Evolutionary conservation across 78 protist genomes (phyloP).

Genomic region (Bigelowiella natans): DNA sequence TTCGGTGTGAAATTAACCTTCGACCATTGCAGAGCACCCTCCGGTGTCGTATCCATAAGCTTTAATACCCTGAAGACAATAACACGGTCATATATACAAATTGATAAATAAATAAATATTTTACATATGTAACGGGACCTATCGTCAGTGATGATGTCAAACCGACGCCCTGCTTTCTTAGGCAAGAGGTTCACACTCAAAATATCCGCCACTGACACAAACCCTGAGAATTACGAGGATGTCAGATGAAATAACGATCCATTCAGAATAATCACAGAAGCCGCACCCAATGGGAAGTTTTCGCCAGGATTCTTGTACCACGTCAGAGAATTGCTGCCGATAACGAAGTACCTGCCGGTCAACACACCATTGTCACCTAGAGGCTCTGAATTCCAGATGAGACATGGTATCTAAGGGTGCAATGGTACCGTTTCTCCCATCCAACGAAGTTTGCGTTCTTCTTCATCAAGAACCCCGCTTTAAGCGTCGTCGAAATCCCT

Average conservation of each 20-base stretch:
- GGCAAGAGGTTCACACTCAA: neutral
- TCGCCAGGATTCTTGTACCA: neutral
- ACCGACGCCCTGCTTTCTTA: neutral
- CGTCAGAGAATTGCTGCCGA: neutral
- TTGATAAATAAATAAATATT: neutral
- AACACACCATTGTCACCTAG: too few relatives aligned
- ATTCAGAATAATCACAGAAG: neutral
- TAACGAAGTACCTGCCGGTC: neutral
- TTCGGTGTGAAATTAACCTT: too few relatives aligned
- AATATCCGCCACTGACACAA: neutral
- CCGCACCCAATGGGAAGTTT: neutral
- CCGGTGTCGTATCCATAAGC: neutral
- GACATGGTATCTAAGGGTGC: too few relatives aligned
- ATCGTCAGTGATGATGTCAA: neutral
- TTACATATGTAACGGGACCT: too few relatives aligned
- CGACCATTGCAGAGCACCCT: neutral
- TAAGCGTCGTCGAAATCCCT: neutral
- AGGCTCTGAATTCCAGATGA: too few relatives aligned
- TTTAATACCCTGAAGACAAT: neutral
- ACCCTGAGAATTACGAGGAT: neutral
- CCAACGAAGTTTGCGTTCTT: neutral
- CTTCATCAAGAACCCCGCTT: neutral
- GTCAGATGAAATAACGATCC: neutral
- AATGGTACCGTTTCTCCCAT: neutral
- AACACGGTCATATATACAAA: neutral